Conservation (phyloP, 2,329 filamentous ascomycete genomes). For the Curvularia verruculosa region DNA sequence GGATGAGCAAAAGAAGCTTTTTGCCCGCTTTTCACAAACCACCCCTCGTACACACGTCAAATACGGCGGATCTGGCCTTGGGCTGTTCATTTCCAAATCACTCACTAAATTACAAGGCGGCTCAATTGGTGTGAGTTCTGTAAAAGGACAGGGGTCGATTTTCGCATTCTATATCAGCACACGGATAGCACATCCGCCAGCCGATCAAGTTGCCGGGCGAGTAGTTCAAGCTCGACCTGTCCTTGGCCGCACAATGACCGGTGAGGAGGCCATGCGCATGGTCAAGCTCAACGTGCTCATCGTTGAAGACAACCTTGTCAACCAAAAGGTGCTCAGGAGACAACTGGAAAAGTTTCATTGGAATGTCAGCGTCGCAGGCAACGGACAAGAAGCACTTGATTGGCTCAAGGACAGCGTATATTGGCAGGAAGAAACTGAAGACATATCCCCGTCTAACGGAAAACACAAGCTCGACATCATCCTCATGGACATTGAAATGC, state of each 20-base stretch:
- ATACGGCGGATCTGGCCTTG: conserved; percentile 52
- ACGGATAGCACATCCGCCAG: conserved; percentile 23
- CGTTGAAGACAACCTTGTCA: conserved; percentile 51
- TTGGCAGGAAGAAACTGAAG: conserved; percentile 21
- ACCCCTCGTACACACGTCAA: conserved; percentile 42
- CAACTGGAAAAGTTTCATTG: conserved; percentile 48
- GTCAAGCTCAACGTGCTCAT: conserved; percentile 36
- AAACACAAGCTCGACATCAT: conserved; percentile 31
- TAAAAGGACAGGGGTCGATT: conserved; percentile 41
- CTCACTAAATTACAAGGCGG: conserved; percentile 45
- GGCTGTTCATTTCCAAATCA: conserved; percentile 52
- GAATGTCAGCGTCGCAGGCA: conserved; percentile 45
- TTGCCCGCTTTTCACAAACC: conserved; percentile 40
- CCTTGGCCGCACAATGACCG: conserved; percentile 17
- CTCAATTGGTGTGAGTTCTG: conserved; percentile 51
- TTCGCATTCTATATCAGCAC: conserved; percentile 52
- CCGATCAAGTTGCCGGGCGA: conserved; percentile 4
- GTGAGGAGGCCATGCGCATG: conserved; percentile 30
- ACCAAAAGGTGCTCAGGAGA: conserved; percentile 51
- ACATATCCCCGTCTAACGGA: not conserved
- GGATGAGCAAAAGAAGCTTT: conserved; percentile 46
- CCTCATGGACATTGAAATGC: conserved; percentile 46
- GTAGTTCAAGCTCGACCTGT: conserved; percentile 11
- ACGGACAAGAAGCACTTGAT: conserved; percentile 49
- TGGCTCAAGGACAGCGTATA: conserved; percentile 41